These are phyloP conservation scores for Fusarium staphyleae DNA, from an alignment of 2,329 filamentous ascomycete species.

Conservation along the genomic window DNA sequence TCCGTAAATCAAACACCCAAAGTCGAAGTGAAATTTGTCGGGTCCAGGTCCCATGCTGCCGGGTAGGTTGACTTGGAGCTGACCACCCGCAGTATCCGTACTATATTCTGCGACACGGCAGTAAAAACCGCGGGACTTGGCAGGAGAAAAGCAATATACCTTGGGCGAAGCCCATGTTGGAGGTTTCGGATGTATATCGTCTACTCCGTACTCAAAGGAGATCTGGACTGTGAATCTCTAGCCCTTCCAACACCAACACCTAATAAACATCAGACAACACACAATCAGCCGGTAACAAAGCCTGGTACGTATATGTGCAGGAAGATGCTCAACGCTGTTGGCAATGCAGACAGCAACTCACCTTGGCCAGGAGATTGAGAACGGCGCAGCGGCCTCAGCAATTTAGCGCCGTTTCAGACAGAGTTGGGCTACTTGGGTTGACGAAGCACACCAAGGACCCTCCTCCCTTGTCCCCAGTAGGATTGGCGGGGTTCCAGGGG, in stretches of 20 bases:
- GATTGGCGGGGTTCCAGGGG: slow-evolving; percentile 16
- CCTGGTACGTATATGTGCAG: neutral
- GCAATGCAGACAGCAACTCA: neutral
- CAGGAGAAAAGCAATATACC: slow-evolving; percentile 1
- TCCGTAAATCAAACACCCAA: slow-evolving; percentile 7
- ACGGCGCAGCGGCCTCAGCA: slow-evolving; percentile 27
- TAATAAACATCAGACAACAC: no score
- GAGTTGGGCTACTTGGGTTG: neutral
- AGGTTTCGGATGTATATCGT: no score
- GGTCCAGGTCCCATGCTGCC: slow-evolving; percentile 6
- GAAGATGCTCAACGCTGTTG: neutral
- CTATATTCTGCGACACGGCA: slow-evolving; percentile 35
- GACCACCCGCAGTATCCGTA: slow-evolving; percentile 5
- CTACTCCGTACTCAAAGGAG: no score
- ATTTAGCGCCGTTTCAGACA: slow-evolving; percentile 41
- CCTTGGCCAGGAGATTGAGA: slow-evolving; percentile 36
- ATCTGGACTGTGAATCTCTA: neutral
- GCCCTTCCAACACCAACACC: no score
- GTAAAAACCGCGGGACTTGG: slow-evolving; percentile 27
- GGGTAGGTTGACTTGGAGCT: slow-evolving; percentile 18
- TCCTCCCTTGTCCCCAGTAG: neutral
- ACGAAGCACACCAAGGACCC: slow-evolving; percentile 16
- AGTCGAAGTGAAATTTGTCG: neutral
- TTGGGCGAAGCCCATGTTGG: neutral
- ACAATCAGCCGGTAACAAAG: neutral